A percentile compares a stretch with the other conserved stretches of the same genome.
Conservation (phyloP, 164 flowering plant genomes). For the Nymphaea colorata region DNA sequence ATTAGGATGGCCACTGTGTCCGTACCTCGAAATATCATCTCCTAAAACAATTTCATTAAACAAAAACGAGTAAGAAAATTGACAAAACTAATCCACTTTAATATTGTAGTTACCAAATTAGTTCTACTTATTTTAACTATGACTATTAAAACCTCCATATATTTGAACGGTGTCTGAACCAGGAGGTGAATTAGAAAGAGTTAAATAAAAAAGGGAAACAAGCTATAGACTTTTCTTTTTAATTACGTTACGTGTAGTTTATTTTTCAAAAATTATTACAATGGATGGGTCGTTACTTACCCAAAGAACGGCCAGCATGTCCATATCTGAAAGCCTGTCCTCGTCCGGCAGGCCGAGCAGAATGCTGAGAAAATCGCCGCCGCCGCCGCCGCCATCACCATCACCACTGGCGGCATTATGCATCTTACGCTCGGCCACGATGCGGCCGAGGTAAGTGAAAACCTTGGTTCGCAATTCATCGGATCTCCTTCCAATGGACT, state of each 20-base stretch:
- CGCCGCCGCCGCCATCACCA: constrained; percentile 14
- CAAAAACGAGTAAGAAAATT: not conserved
- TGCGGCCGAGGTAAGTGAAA: constrained; percentile 24
- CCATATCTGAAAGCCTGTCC: constrained; percentile 41
- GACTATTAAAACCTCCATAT: too few relatives aligned
- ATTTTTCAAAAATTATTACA: too few relatives aligned
- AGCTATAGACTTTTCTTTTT: too few relatives aligned
- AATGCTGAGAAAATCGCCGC: constrained; percentile 52
- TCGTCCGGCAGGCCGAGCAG: constrained; percentile 50
- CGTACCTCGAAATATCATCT: constrained; percentile 74
- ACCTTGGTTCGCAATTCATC: constrained; percentile 37
- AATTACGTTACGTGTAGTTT: too few relatives aligned
- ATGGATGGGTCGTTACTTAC: constrained; percentile 18
- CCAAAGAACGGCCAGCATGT: constrained; percentile 77
- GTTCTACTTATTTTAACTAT: too few relatives aligned
- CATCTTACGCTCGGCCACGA: constrained; percentile 38
- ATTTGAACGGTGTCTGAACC: too few relatives aligned
- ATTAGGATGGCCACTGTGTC: constrained; percentile 66
- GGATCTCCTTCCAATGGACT: constrained; percentile 69
- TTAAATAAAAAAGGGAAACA: not conserved
- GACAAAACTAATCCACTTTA: not conserved
- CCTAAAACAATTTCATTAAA: constrained; percentile 18
- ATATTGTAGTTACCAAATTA: not conserved
- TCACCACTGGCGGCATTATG: constrained; percentile 7
- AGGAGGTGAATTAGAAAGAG: not conserved